phyloP scores from a whole-genome alignment of 225 moss, liverwort and hornwort genomes.

The Climacium dendroides region DNA sequence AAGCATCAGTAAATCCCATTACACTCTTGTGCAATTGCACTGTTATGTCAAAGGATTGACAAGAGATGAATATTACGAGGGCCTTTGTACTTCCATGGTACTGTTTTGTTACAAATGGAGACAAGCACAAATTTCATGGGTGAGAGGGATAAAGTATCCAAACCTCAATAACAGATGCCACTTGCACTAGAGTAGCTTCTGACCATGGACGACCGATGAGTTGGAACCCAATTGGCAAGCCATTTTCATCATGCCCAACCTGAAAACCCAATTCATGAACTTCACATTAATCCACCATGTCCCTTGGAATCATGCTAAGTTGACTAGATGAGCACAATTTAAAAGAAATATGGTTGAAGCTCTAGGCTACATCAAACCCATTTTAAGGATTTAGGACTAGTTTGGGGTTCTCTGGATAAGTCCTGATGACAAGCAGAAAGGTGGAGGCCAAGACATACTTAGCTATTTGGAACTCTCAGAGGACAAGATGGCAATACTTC shows the following conservation, averaged over 20 bases:
- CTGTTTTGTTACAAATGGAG: not conserved
- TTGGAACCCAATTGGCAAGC: conserved; percentile 80
- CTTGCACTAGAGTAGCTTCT: conserved; percentile 78
- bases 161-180: conserved; percentile 75
- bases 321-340: not conserved
- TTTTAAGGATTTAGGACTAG: not conserved
- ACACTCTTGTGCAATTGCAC: not conserved
- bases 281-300: not conserved
- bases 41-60: not conserved
- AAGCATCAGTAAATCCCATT: not conserved
- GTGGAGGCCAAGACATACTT: not conserved
- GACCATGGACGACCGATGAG: conserved; percentile 94
- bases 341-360: not conserved
- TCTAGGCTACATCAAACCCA: not conserved
- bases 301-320: not conserved
- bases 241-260: conserved; percentile 75
- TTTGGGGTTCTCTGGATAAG: not conserved
- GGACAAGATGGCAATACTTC: not conserved
- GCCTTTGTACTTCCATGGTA: not conserved
- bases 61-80: not conserved
- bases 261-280: not conserved
- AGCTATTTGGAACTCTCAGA: not conserved
- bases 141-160: not conserved
- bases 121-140: not conserved
- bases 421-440: not conserved